Base-by-base conservation (phyloP, 1,284 basidiomycete genomes). In the Volvariella surrecta region DNA sequence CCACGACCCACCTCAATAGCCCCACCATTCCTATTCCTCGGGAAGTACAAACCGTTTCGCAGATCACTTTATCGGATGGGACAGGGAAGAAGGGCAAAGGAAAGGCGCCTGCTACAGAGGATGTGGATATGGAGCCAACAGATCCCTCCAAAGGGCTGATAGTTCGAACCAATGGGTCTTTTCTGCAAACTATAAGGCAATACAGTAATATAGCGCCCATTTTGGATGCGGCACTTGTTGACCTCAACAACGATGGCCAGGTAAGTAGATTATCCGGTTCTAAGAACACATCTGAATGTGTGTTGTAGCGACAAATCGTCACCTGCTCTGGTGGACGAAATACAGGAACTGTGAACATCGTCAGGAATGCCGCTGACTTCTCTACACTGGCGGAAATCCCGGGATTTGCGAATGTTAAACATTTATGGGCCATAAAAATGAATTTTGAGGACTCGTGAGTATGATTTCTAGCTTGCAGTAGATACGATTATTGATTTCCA, bases 201-300 rank as follows among this genome's bases (percentile, higher is more conserved):
- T 88, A 76, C 62, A 77, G 78, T 54, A 94, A 93, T 54, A 71
- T 98, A 40, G 92, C 89, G 0, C 95, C 95, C 0, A 86, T 97
- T 32, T 62, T 85, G 49, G 95, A 98, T 58, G 89, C 92, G 21
- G 73, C 77, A 11, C 61, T 89, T 1, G 83, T 86, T 4, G 84
- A 92, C 56, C 68, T 73, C 2, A 89, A 91, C 41, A 74, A 75
- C 0, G 84, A 77, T 45, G 82, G 82, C 7, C 80, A 89, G 62
- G 88, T 89, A 53, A 53, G 75, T 58, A 2, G 28, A 40, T 16
- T 31, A 28, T n/a, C 15, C 18, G 18, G n/a, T n/a, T n/a, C n/a
- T n/a, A n/a, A 17, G 24, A 10, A 11, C 37, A 37, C 20, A 13
- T 30, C 7, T 34, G 30, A 40, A 18, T 21, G 11, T 28, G n/a